Base-by-base conservation (phyloP, 2,329 filamentous ascomycete genomes). In the Pyrenochaeta sp. region DNA sequence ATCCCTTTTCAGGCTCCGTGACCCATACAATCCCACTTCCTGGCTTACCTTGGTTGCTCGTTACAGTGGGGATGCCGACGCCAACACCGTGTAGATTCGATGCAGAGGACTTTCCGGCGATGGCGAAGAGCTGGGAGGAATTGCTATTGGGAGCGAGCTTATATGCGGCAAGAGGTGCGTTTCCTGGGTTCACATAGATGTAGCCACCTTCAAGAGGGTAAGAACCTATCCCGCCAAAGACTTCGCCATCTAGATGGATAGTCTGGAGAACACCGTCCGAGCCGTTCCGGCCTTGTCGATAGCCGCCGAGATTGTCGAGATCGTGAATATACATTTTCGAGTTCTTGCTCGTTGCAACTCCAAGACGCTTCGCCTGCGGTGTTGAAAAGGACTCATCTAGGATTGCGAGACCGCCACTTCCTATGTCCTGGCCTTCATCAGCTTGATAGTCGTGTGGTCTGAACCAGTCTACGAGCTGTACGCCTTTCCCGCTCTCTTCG, bases 1-100 rank as follows among this genome's bases (percentile, higher is more conserved):
- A 62, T 2, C 79, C 79, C n/a, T 60, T 64, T 56, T 75, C 73
- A 27, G 76, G 72, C 56, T 81, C 79, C 0, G 75, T 72, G 22
- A 81, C 64, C 79, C 79, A 82, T 6, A 80, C 67, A 10, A 66
- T 60, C 2, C 63, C 61, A 32, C 47, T 64, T 2, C 59, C 58
- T 36, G 54, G 40, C 34, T 80, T 72, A 4, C 69, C 79, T 13
- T 75, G 77, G 3, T 78, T 76, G 9, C 72, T 75, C 1, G 77
- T 80, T 6, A 80, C 66, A 0, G 77, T 79, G 7, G 76, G 72
- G 7, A 75, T 65, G 13, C 75, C 76, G 2, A 66, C 65, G 34
- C 74, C 74, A 10, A 72, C 72, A 45, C 67, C 53, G 15, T 66
- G 66, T 46, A 71, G 64, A 49, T 67, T 70, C 13, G 39, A 42